Percentiles rank a stretch among this genome's conserved stretches.
Evolutionary conservation across 1,139 yeast genomes (phyloP).

Genomic region (Taphrina populina): DNA sequence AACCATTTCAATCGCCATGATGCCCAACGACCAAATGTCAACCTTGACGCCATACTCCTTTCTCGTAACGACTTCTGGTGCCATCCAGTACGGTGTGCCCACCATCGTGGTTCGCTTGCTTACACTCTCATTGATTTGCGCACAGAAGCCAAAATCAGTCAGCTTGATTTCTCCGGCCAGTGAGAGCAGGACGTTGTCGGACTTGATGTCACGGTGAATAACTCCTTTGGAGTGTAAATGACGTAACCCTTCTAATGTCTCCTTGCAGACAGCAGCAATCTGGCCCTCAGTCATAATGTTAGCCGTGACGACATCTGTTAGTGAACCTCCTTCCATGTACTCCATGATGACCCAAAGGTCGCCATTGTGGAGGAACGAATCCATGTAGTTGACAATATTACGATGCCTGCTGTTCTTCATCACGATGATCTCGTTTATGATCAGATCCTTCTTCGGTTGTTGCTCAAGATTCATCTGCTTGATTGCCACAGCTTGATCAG

Average conservation of each 20-base stretch:
- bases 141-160: conserved; percentile 79
- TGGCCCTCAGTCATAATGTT: conserved; percentile 97
- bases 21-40: conserved; percentile 96
- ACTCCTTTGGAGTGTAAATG: conserved; percentile 92
- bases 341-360: conserved; percentile 96
- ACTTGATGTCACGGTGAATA: conserved; percentile 92
- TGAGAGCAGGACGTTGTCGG: conserved; percentile 83
- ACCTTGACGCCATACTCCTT: conserved; percentile 97
- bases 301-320: conserved; percentile 93
- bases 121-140: conserved; percentile 77
- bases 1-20: conserved; percentile 97
- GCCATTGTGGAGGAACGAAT: conserved; percentile 67
- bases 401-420: conserved; percentile 92
- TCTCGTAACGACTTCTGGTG: conserved; percentile 92
- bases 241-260: conserved; percentile 76
- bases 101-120: conserved; percentile 94
- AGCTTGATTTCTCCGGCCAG: conserved; percentile 84
- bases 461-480: conserved; percentile 92
- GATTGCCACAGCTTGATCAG: conserved; percentile 68
- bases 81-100: conserved; percentile 99
- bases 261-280: conserved; percentile 93
- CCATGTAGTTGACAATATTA: conserved; percentile 89
- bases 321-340: conserved; percentile 96
- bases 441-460: conserved; percentile 91
- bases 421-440: conserved; percentile 88